phyloP scores from a whole-genome alignment of 306 rosid species.

The Spatholobus suberectus region DNA sequence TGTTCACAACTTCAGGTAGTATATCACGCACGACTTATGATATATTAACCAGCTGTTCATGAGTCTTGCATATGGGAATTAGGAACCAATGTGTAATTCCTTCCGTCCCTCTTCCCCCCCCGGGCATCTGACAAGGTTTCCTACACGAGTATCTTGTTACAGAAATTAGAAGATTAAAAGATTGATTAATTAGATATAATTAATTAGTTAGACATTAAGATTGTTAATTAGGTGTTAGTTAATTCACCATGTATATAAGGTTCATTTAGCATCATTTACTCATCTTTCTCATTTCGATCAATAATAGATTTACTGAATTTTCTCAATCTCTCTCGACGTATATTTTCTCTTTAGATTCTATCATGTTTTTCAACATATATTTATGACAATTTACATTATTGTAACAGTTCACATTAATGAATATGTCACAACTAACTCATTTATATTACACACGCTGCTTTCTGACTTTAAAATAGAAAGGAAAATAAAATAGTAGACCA shows the following conservation, averaged over 20 bases:
- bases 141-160: background rate
- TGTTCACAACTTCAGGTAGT: background rate
- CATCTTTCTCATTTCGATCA: no score
- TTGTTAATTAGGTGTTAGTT: no score
- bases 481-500: background rate
- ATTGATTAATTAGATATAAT: no score
- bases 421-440: background rate
- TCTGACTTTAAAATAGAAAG: background rate
- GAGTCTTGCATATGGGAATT: background rate
- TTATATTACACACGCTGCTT: background rate
- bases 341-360: background rate
- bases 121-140: background rate
- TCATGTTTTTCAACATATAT: background rate
- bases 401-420: background rate
- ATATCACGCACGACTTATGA: background rate
- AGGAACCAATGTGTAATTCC: background rate
- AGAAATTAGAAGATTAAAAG: no score
- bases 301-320: no score
- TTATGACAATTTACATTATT: background rate
- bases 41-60: background rate
- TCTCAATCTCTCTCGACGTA: background rate
- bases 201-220: no score
- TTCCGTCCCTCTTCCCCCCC: no score
- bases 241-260: no score
- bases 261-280: no score